phyloP scores from a whole-genome alignment of 495 filamentous ascomycete genomes.

The Xylaria cubensis region DNA sequence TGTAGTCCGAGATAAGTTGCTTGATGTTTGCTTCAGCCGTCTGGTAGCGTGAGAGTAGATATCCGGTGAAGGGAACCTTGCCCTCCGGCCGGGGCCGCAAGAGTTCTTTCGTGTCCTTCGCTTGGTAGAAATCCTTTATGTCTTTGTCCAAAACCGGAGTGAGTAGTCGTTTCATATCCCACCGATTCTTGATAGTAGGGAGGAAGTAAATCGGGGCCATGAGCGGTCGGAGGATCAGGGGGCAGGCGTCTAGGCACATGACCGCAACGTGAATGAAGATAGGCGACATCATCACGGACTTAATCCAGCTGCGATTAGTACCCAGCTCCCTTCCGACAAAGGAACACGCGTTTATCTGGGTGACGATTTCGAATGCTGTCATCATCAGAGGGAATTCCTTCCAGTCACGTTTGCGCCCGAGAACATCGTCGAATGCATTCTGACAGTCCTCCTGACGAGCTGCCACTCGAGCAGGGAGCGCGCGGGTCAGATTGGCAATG shows the following conservation, averaged over 20 bases:
- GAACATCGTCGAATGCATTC: background rate
- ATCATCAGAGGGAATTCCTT: background rate
- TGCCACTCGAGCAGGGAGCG: background rate
- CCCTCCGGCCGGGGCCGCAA: background rate
- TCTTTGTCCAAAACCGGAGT: background rate
- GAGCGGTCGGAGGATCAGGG: background rate
- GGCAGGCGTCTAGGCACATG: background rate
- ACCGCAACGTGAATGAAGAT: slow-evolving; percentile 18
- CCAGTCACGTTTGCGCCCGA: background rate
- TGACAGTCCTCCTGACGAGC: background rate
- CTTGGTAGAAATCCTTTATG: background rate
- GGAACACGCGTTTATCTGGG: background rate
- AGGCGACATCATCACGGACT: slow-evolving; percentile 9
- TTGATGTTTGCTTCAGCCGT: background rate
- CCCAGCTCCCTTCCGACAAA: slow-evolving; percentile 5
- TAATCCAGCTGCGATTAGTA: background rate
- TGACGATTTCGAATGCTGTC: slow-evolving; percentile 5
- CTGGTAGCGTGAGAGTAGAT: background rate
- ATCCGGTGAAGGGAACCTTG: slow-evolving; percentile 11
- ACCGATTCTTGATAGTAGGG: background rate
- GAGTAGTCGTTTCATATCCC: slow-evolving; percentile 11
- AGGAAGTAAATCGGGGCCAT: background rate
- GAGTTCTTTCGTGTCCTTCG: slow-evolving; percentile 8
- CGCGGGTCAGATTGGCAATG: slow-evolving; percentile 2
- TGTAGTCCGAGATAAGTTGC: slow-evolving; percentile 2